Evolutionary conservation across 495 filamentous ascomycete species (phyloP).

Genomic region (Trichoderma virens): DNA sequence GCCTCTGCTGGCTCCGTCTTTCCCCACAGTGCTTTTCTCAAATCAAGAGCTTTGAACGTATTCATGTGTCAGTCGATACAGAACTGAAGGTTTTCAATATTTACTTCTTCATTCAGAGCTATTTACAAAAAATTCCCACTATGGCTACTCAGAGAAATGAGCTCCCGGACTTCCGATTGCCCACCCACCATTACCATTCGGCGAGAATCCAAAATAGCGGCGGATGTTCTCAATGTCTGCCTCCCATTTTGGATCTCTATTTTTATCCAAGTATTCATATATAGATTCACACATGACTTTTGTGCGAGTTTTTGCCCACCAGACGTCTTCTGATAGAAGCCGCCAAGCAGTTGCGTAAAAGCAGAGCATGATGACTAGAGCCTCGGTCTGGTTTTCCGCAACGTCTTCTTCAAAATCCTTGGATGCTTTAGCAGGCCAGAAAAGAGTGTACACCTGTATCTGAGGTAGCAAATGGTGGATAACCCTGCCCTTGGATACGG

Average conservation of each 20-base stretch:
- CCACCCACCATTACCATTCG: not conserved
- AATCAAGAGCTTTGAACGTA: not conserved
- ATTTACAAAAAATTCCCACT: not conserved
- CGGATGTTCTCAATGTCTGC: not conserved
- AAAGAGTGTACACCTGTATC: slow-evolving; percentile 8
- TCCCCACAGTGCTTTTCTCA: not conserved
- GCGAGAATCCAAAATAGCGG: not conserved
- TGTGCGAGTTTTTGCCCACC: slow-evolving; percentile 9
- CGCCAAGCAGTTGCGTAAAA: slow-evolving; percentile 10
- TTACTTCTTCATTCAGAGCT: too few species aligned
- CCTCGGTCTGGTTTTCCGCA: not conserved
- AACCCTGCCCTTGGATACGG: not conserved
- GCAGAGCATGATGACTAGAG: slow-evolving; percentile 4
- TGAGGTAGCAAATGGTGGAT: slow-evolving; percentile 1
- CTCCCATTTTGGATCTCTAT: not conserved
- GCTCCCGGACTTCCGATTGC: not conserved
- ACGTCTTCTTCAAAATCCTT: slow-evolving; percentile 10
- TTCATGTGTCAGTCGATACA: too few species aligned
- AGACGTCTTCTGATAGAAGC: slow-evolving; percentile 7
- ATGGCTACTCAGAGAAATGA: not conserved
- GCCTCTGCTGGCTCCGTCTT: not conserved
- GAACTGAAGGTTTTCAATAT: too few species aligned
- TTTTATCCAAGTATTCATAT: not conserved
- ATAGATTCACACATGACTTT: slow-evolving; percentile 11
- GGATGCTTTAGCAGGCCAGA: slow-evolving; percentile 11